Percentiles rank a stretch among this genome's conserved stretches.
phyloP scores from a whole-genome alignment of 768 basidiomycete species.

The Suillus luteus region DNA sequence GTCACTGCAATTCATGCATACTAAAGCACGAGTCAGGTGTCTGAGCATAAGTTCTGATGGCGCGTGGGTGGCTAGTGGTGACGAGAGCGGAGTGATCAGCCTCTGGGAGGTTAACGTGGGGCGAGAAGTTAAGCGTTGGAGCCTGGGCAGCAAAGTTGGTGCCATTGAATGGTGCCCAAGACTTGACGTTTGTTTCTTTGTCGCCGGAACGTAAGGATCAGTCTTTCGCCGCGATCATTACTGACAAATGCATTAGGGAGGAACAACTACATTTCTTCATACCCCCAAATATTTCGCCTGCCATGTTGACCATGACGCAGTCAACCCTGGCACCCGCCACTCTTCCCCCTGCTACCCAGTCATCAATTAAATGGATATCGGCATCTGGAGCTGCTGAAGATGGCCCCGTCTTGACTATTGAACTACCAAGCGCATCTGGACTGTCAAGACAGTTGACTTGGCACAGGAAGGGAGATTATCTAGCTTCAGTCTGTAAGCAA shows the following conservation, averaged over 20 bases:
- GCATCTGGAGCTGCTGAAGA: constrained; percentile 51
- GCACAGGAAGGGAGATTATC: constrained; percentile 94
- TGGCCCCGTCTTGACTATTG: constrained; percentile 58
- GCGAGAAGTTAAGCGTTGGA: constrained; percentile 85
- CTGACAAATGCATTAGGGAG: constrained; percentile 53
- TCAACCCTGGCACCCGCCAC: constrained; percentile 61
- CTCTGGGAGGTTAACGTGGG: constrained; percentile 94
- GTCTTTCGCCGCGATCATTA: constrained; percentile 13
- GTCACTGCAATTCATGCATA: constrained; percentile 71
- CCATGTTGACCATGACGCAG: constrained; percentile 59
- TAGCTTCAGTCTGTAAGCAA: constrained; percentile 89
- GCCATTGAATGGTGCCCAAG: constrained; percentile 94
- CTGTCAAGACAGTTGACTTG: constrained; percentile 81
- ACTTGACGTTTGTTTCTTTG: constrained; percentile 76
- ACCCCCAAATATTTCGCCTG: constrained; percentile 72
- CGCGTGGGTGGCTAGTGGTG: constrained; percentile 89
- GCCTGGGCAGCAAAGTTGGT: constrained; percentile 76
- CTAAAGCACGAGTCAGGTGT: constrained; percentile 67
- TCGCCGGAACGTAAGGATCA: constrained; percentile 70
- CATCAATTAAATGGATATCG: constrained; percentile 71
- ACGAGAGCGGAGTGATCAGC: constrained; percentile 82
- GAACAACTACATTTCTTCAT: constrained; percentile 78
- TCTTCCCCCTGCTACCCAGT: constrained; percentile 62
- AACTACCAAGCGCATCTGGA: constrained; percentile 66
- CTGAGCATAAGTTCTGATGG: constrained; percentile 85